Conservation (phyloP, 257 asterid species). For the Salvia hispanica region DNA sequence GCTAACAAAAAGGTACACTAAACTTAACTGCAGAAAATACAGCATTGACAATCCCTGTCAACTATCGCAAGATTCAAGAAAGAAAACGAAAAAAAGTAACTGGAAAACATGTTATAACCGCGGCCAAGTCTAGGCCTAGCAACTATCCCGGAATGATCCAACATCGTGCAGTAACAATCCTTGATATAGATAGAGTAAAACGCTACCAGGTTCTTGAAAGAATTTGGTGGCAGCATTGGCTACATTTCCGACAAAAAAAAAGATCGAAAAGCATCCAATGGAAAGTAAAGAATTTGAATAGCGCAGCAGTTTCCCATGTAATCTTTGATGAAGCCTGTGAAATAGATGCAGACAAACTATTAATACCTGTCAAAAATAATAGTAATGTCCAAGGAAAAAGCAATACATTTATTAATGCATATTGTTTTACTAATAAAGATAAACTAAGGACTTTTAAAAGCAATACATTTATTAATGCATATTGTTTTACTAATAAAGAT, state of each 20-base stretch:
- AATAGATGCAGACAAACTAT: slow-evolving; percentile 3
- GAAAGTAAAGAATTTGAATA: slow-evolving; percentile 6
- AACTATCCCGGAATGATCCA: neutral
- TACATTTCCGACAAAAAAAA: neutral
- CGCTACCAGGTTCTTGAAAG: neutral
- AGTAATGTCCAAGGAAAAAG: too few species aligned
- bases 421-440: neutral
- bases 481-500: neutral
- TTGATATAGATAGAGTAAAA: neutral
- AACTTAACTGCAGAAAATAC: too few species aligned
- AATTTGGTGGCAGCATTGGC: neutral
- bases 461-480: too few species aligned
- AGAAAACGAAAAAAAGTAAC: too few species aligned
- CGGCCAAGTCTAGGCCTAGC: slow-evolving; percentile 1
- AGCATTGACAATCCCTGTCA: too few species aligned
- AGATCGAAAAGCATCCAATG: slow-evolving; percentile 22
- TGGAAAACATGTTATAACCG: too few species aligned
- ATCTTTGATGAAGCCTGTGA: slow-evolving; percentile 24
- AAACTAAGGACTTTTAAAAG: neutral
- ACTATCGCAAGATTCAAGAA: too few species aligned
- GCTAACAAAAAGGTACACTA: too few species aligned
- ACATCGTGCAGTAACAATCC: slow-evolving; percentile 8
- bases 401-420: too few species aligned
- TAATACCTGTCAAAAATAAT: slow-evolving; percentile 30
- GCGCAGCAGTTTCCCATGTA: slow-evolving; percentile 10